Conservation (phyloP, 148 eudicot genomes). For the Beta vulgaris region DNA sequence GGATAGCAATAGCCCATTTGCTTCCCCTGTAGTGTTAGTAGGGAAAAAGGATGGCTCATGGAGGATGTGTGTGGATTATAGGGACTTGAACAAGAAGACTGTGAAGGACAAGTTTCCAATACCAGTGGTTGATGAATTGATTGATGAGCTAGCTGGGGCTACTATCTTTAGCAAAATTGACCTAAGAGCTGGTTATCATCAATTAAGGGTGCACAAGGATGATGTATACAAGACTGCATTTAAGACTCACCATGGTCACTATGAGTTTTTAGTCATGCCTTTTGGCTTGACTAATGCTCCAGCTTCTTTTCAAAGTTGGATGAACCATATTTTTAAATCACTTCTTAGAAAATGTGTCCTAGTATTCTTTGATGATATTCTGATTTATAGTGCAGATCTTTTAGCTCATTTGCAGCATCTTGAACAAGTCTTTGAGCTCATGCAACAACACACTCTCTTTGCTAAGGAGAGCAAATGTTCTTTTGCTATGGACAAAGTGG, state of each 20-base stretch:
- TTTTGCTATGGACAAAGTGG: not conserved
- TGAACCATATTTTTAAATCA: not conserved
- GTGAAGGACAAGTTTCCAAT: not conserved
- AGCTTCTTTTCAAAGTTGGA: not conserved
- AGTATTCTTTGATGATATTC: not conserved
- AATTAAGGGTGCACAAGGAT: not conserved
- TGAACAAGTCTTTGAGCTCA: not conserved
- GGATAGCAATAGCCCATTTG: not conserved
- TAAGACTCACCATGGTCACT: not conserved
- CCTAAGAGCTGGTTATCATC: not conserved
- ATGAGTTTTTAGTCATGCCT: not conserved
- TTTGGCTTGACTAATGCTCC: not conserved
- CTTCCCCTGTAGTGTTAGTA: not conserved
- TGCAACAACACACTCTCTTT: not conserved
- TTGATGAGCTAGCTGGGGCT: not conserved
- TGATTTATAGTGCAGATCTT: not conserved
- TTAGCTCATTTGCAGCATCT: not conserved
- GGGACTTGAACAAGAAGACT: not conserved
- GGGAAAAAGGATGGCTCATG: constrained; percentile 1
- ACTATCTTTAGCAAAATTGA: not conserved
- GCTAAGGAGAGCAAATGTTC: not conserved
- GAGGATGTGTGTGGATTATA: not conserved
- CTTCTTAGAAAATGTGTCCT: not conserved
- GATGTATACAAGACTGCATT: not conserved
- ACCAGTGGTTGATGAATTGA: not conserved